Percentiles rank a stretch among this genome's conserved stretches.
These are phyloP conservation scores for Dactylellina parvicollis DNA, from an alignment of 2,329 filamentous ascomycete genomes.

Conservation along the genomic window DNA sequence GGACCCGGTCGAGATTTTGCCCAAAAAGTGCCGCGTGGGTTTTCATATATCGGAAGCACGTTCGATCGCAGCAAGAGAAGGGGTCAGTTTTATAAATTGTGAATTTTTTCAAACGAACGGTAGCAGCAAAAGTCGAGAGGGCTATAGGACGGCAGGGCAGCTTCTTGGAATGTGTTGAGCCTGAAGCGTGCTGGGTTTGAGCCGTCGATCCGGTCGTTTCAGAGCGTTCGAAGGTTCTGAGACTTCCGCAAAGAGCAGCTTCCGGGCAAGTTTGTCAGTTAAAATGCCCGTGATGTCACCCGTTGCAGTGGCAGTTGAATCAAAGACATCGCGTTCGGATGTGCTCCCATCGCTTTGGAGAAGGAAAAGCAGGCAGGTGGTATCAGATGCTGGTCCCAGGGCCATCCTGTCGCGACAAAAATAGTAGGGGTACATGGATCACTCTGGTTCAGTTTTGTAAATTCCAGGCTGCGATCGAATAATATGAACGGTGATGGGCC, in stretches of 20 bases:
- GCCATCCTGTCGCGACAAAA: constrained; percentile 26
- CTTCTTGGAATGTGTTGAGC: constrained; percentile 39
- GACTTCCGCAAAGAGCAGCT: constrained; percentile 21
- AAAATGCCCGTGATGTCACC: constrained; percentile 19
- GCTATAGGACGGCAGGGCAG: constrained; percentile 7
- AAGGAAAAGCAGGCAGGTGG: constrained; percentile 22
- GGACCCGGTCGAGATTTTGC: background rate
- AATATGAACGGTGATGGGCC: too few species aligned
- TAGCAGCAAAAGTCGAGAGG: background rate
- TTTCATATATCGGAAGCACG: constrained; percentile 34
- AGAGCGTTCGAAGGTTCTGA: constrained; percentile 33
- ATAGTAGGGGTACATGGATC: constrained; percentile 34
- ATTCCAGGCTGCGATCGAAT: constrained; percentile 19
- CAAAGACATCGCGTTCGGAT: constrained; percentile 18
- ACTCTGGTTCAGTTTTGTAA: constrained; percentile 8
- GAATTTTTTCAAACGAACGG: too few species aligned
- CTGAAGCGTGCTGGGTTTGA: constrained; percentile 51
- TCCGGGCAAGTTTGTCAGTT: background rate
- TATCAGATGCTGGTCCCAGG: constrained; percentile 26
- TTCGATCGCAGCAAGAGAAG: background rate
- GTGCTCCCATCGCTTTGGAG: constrained; percentile 14
- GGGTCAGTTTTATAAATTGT: too few species aligned
- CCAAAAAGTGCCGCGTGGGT: background rate
- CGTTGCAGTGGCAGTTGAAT: background rate
- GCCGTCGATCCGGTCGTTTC: constrained; percentile 37